A percentile compares a stretch with the other conserved stretches of the same genome.
These are phyloP conservation scores for Cyberlindnera saturnus DNA, from an alignment of 805 yeast species.

Conservation along the genomic window DNA sequence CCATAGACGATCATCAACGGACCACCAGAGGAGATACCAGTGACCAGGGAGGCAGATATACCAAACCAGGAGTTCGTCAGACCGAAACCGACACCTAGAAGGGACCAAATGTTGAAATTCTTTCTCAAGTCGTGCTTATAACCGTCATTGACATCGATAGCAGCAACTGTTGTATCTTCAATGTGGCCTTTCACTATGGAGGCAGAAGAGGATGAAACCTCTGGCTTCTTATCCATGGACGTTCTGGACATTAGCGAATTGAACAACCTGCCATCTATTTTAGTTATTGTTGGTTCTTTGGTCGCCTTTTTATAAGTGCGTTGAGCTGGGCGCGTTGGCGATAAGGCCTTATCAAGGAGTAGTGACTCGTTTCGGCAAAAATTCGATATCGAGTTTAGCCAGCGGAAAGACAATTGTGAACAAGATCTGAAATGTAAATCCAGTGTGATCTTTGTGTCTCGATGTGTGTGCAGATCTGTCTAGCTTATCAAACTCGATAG, in stretches of 20 bases:
- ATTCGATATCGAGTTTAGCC: constrained; percentile 1
- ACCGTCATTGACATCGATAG: constrained; percentile 4
- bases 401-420: not conserved
- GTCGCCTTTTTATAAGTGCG: not conserved
- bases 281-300: not conserved
- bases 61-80: constrained; percentile 60
- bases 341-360: not conserved
- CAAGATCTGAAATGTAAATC: not conserved
- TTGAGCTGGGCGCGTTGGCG: not conserved
- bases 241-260: constrained; percentile 1
- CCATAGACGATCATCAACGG: constrained; percentile 54
- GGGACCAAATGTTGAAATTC: constrained; percentile 38
- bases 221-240: constrained; percentile 1
- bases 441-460: not conserved
- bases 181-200: constrained; percentile 7
- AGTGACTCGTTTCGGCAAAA: constrained; percentile 1
- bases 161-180: constrained; percentile 8
- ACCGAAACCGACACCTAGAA: constrained; percentile 55
- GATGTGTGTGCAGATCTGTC: not conserved
- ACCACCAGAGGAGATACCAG: constrained; percentile 54
- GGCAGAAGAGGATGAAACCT: not conserved
- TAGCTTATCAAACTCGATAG: not conserved
- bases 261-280: not conserved
- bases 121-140: constrained; percentile 15
- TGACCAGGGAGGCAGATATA: constrained; percentile 46